Conservation (phyloP, 148 eudicot genomes). For the Vaccinium myrtillus region DNA sequence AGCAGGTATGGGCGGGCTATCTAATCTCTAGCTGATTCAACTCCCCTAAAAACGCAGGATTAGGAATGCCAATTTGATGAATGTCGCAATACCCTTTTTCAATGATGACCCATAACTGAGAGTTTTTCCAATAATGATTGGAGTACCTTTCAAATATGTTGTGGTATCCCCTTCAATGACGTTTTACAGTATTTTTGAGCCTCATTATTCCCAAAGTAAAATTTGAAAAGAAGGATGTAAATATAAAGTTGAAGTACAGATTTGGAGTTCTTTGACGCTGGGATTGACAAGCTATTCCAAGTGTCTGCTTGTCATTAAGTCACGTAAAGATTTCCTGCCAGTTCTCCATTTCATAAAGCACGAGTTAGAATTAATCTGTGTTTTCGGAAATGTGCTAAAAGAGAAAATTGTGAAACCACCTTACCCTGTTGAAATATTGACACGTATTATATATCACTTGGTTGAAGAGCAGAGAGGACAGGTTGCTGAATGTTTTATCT, state of each 20-base stretch:
- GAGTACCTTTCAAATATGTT: background rate
- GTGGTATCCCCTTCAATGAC: background rate
- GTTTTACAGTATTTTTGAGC: background rate
- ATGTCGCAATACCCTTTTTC: background rate
- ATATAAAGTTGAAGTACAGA: background rate
- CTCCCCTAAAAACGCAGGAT: background rate
- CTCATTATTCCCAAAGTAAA: background rate
- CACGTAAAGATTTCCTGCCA: background rate
- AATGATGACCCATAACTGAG: background rate
- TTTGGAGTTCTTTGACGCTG: background rate
- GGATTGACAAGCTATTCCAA: conserved; percentile 1
- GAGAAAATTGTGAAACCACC: background rate
- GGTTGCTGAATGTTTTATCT: conserved; percentile 2
- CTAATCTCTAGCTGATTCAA: background rate
- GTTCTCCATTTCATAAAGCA: background rate
- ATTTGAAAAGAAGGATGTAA: background rate
- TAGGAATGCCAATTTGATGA: background rate
- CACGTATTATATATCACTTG: background rate
- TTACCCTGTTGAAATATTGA: background rate
- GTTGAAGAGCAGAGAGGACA: conserved; percentile 3
- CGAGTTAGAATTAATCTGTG: background rate
- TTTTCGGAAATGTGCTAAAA: background rate
- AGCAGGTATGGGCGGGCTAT: conserved; percentile 50
- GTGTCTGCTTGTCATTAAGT: conserved; percentile 2
- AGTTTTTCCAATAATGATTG: background rate